Evolutionary conservation across 805 yeast species (phyloP), one percentile per base, ranked within the genome.

Genomic region (Cyberlindnera mycetangii): DNA sequence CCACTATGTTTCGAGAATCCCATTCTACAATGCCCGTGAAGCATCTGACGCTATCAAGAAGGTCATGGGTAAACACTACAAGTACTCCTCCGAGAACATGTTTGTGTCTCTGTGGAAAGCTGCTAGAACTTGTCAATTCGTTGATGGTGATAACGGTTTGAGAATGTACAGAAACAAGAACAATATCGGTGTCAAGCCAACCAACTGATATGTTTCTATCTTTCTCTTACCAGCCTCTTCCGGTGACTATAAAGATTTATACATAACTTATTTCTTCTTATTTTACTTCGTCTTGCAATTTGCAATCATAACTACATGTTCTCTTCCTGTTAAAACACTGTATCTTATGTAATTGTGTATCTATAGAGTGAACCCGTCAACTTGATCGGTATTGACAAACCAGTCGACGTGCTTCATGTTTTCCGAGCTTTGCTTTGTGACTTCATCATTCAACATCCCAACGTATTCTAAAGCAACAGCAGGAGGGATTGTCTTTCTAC

Each of bases 61-160:
- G 65, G 93, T 84, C 48, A 83, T 88, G 93, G 95, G 95, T 56
- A 74, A 77, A 52, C 89, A 85, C 67, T 88, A 88, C 72, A 75
- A 71, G 50, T 68, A 75, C 59, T 68, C 74, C 42, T 83, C 76
- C 52, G 80, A 76, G 56, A 75, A 69, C 62, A 78, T 79, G 83
- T 78, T 80, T 78, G 51, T 58, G 20, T 64, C 77, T 20, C 64
- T 79, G 50, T 79, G 85, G 85, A 73, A 75, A 50, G 67, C 71
- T 51, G 67, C 74, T 41, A 77, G 90, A 65, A 51, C 72, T 48
- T 84, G 90, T 65, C 87, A 82, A 66, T 84, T 75, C 53, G 86
- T 84, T 44, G 88, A 81, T 49, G 87, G 84, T 55, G 75, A 76
- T 38, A 69, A 73, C 5, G 88, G 88, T 49, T 79, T 85, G 51